Percentiles rank a stretch among this genome's conserved stretches.
These are phyloP conservation scores for Candida mattraensis DNA, from an alignment of 805 yeast genomes.

Conservation along the genomic window DNA sequence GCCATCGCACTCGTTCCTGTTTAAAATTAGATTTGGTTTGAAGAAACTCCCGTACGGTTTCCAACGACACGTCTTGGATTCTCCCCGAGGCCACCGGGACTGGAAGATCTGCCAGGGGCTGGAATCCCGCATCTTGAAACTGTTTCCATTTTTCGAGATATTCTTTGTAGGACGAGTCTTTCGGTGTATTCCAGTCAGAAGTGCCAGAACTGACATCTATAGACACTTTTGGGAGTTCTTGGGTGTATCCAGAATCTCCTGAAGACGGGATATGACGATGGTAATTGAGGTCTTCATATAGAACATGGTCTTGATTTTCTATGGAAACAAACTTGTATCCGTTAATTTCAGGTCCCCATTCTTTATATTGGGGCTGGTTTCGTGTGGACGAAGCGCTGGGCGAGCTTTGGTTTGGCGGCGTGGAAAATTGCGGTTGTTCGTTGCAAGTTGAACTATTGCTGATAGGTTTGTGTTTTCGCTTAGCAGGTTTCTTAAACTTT, in stretches of 20 bases:
- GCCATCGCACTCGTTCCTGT: constrained; percentile 63
- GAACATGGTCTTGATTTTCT: constrained; percentile 14
- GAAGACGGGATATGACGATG: constrained; percentile 17
- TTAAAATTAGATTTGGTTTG: constrained; percentile 30
- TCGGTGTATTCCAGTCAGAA: no score
- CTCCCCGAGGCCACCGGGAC: constrained; percentile 21
- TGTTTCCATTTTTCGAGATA: constrained; percentile 20
- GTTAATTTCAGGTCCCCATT: constrained; percentile 39
- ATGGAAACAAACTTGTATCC: constrained; percentile 46
- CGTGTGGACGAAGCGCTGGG: neutral
- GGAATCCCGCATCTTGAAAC: constrained; percentile 5
- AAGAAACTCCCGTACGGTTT: constrained; percentile 19
- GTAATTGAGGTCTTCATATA: constrained; percentile 9
- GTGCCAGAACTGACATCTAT: no score
- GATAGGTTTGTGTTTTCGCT: no score
- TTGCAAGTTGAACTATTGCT: no score
- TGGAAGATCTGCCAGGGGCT: constrained; percentile 10
- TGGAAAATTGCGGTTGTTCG: no score
- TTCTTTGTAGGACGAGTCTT: neutral
- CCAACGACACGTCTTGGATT: constrained; percentile 14
- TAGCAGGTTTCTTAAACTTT: no score
- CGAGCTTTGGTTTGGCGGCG: neutral
- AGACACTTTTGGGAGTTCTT: constrained; percentile 6
- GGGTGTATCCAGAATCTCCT: constrained; percentile 11
- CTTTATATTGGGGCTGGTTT: constrained; percentile 1